Evolutionary conservation across 257 asterid species (phyloP), one percentile per base, ranked within the genome.

Genomic region (Solanum appendiculatum): DNA sequence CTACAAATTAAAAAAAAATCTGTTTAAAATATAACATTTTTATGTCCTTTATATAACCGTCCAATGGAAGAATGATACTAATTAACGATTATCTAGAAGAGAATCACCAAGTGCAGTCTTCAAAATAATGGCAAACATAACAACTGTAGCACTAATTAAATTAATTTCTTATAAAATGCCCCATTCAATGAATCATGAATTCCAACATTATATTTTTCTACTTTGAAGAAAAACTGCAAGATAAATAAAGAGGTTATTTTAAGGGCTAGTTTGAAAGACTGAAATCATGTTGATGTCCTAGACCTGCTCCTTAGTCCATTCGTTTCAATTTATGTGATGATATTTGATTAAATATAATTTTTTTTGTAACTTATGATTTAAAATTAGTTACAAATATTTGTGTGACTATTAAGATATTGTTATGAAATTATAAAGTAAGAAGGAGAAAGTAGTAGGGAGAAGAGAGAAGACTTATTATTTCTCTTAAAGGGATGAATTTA

Each of bases 41-140:
- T 87, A 6, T 56, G 66, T 20, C 40, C 36, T 27, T 56, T 56
- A 37, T 89, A 88, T 92, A 92, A 92, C 93, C 64, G 93, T 87
- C 91, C 54, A 77, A 63, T 29, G 88, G 86, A 83, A 87, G 88
- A 89, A 87, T 93, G 92, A 91, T 40, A 40, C 83, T 75, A 25
- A 77, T 40, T 68, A 86, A 87, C 86, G 85, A 86, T 80, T 85
- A 72, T 83, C 92, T 86, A 69, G 31, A 84, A 42, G 69, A 56
- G 89, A 88, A 90, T 90, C 92, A 72, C 85, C 86, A 89, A 82
- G 89, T 64, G 90, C 87, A 23, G 11, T 40, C 23, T 40, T 40
- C 58, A 25, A 42, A 77, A 77, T 40, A 77, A 42, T 77, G 37
- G n/a, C 83, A 70, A 33, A 7, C 58, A 75, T 75, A 40, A 75